phyloP scores from a whole-genome alignment of 1,139 yeast genomes.

The Scheffersomyces titani region DNA sequence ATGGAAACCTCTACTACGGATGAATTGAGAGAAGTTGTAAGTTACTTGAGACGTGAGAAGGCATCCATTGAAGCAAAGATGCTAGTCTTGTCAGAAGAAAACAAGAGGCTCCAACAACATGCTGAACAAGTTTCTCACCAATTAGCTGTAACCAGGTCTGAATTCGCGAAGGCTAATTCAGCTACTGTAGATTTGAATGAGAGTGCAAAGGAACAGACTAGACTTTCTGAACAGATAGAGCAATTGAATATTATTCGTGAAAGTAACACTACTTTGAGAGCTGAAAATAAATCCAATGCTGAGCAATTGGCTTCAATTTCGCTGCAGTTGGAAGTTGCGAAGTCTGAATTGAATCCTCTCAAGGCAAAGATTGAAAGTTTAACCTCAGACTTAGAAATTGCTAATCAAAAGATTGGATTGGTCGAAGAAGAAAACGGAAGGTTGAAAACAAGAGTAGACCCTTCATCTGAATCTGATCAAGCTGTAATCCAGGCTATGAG shows the following conservation, averaged over 20 bases:
- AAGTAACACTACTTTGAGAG: constrained; percentile 67
- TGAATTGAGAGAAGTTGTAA: constrained; percentile 55
- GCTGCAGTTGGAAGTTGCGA: constrained; percentile 16
- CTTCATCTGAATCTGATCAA: constrained; percentile 19
- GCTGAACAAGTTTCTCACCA: constrained; percentile 42
- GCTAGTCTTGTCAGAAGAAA: constrained; percentile 51
- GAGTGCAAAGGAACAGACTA: constrained; percentile 50
- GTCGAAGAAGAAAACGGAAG: constrained; percentile 43
- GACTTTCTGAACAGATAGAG: constrained; percentile 59
- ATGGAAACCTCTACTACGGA: constrained; percentile 9
- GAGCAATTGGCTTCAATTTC: constrained; percentile 26
- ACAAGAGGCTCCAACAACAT: constrained; percentile 45
- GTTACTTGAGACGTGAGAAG: constrained; percentile 72
- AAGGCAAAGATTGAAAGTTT: constrained; percentile 22
- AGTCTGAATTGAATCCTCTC: constrained; percentile 21
- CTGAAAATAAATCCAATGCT: constrained; percentile 40
- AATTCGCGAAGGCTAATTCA: constrained; percentile 37
- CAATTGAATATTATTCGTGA: constrained; percentile 74
- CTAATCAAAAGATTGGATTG: constrained; percentile 34
- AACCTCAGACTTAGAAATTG: constrained; percentile 27
- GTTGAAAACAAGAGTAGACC: constrained; percentile 19
- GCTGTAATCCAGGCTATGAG: constrained; percentile 23
- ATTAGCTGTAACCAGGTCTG: constrained; percentile 45
- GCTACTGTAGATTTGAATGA: constrained; percentile 40
- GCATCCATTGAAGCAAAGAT: constrained; percentile 68